Base-by-base conservation (phyloP, 805 yeast genomes). In the Saccharomycopsis malanga region DNA sequence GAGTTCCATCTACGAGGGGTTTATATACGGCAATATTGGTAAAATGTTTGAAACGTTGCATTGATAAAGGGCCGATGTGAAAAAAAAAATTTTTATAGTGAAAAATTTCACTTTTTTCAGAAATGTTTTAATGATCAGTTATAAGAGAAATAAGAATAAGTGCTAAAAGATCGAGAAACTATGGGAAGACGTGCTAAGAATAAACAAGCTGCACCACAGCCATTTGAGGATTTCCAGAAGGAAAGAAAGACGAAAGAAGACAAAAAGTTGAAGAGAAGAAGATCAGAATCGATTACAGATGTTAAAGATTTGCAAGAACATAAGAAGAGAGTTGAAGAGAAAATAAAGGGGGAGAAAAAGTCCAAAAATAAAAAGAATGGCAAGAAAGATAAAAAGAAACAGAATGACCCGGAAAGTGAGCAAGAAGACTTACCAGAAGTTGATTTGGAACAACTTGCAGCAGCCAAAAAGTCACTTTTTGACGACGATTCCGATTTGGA, bases 131-230 rank as follows among this genome's bases (percentile, higher is more conserved):
- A n/a, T n/a, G n/a, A n/a, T n/a, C n/a, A n/a, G n/a, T n/a, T n/a
- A n/a, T n/a, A n/a, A n/a, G n/a, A n/a, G n/a, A n/a, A n/a, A n/a
- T n/a, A n/a, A n/a, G n/a, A n/a, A n/a, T n/a, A n/a, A n/a, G n/a
- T n/a, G n/a, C n/a, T n/a, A n/a, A n/a, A n/a, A n/a, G n/a, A n/a
- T n/a, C n/a, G n/a, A n/a, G n/a, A n/a, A n/a, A n/a, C n/a, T 45
- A 87, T 89, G 95, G 98, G 98, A 64, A 67, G 69, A 77, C 82
- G 86, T 71, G 86, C 87, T 50, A 87, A 83, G 67, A 83, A 87
- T 59, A 91, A 87, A 73, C 98, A 91, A 69, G 93, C 87, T 39
- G 85, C 76, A 50, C 98, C 98, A 56, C 96, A 96, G 30, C 62
- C 88, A 4, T 70, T 81, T 53, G 98, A 91, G 39, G 96, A 91